These are phyloP conservation scores for Fraxinus angustifolia DNA, from an alignment of 305 asterid genomes.

Conservation along the genomic window DNA sequence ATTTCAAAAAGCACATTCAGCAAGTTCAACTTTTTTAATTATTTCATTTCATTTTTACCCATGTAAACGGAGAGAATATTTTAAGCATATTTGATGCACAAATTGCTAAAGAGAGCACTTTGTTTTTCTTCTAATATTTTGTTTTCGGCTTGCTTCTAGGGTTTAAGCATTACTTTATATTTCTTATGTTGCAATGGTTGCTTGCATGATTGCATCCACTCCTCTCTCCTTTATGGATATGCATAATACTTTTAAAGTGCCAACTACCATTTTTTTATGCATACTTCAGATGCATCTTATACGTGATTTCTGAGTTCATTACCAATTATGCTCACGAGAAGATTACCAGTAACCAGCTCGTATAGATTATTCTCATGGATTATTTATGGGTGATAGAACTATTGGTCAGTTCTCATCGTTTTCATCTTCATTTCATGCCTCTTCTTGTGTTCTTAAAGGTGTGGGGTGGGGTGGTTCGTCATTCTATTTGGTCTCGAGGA, in stretches of 20 bases:
- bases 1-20: background rate
- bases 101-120: background rate
- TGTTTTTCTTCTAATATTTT: background rate
- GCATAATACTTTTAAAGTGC: background rate
- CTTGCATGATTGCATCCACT: background rate
- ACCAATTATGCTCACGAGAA: background rate
- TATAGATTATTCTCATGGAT: background rate
- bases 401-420: background rate
- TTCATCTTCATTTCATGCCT: background rate
- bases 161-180: background rate
- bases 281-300: background rate
- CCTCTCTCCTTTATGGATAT: background rate
- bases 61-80: background rate
- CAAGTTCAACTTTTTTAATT: background rate
- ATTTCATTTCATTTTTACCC: background rate
- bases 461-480: constrained; percentile 30
- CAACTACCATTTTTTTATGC: background rate
- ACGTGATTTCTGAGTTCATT: background rate
- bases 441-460: background rate
- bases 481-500: constrained; percentile 40
- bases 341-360: background rate
- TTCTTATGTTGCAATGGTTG: background rate
- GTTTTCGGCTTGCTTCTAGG: background rate
- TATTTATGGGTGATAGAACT: background rate
- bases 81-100: background rate